Base-by-base conservation (phyloP, 371 early-diverging fungal genomes). In the Funneliformis caledonium region DNA sequence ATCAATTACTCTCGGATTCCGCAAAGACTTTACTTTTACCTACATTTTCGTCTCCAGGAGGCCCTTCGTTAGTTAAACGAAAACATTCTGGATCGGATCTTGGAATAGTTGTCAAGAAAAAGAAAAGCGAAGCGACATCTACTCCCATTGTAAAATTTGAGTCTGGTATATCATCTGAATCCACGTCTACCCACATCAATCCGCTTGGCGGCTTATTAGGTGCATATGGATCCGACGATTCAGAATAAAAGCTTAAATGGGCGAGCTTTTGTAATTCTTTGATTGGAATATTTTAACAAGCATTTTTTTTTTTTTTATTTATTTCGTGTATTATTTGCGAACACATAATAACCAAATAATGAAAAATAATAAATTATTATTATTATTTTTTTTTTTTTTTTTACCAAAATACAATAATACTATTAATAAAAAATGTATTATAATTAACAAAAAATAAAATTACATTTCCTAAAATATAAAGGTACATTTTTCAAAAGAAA, bases 1-100 rank as follows among this genome's bases (percentile, higher is more conserved):
- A 67, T 1, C 33, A 65, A 33, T 69, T 78, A 45, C 43, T 78
- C 8, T 78, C 79, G 0, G 79, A 78, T 69, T 7, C 42, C 7
- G 50, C 69, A 31, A 76, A 43, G 26, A 42, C 48, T 19, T 60
- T 60, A 16, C n/a, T 42, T 33, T 75, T 60, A 33, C 59, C 76
- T 4, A 33, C 16, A 16, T 75, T 60, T 42, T 33, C 42, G 4
- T 14, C 68, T 7, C 62, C 33, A 11, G 64, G 26, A 10, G 10
- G 10, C 0, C 60, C 22, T 12, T 33, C 33, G 64, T 22, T 64
- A 31, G 31, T 11, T 8, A 64, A 64, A 64, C 22, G 64, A 62
- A 62, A 62, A 64, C 12, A 9, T 11, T 11, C 31, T 31, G 33
- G 64, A 11, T 31, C 64, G 10, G 64, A 64, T 19, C 33, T 64